Base-by-base conservation (phyloP, 1,284 basidiomycete species). In the Papiliotrema laurentii region DNA sequence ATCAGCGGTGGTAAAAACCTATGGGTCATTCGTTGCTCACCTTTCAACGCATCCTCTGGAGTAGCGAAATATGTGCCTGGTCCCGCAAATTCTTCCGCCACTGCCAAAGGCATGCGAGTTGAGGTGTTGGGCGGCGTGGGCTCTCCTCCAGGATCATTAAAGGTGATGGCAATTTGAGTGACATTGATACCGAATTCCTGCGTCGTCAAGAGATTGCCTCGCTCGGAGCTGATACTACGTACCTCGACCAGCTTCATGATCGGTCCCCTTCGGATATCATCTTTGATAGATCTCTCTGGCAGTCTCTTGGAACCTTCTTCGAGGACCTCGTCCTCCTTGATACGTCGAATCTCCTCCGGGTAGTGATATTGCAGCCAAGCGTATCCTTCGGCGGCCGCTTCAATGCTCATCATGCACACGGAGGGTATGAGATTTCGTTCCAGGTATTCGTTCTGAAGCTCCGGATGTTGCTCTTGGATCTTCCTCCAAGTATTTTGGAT, bases 361-460 rank as follows among this genome's bases (percentile, higher is more conserved):
- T 92, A 89, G 68, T 86, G 89, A 79, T 92, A 83, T 22, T 81
- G 77, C 41, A 99, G 73, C 90, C 91, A 99, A 62, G 96, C 93
- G 0, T 86, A 85, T 18, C 88, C 83, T 64, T 99, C 96, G 0
- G 88, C 85, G 11, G 96, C 86, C 56, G 90, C 82, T 72, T 98
- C 96, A 35, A 94, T 84, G 47, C 73, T 75, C 53, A 73, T 63
- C 28, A 64, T 64, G 43, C 70, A 70, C 5, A 69, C 61, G 1
- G 68, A 67, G 3, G 56, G 46, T 6, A 72, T 46, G 1, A 73
- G 52, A 2, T 58, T 66, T 13, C 54, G 47, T 9, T 60, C 61
- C 24, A 72, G 60, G 42, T 71, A 66, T 21, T 54, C 45, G 53
- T 74, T 67, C 18, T 70, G 64, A 18, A 77, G 31, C 6, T 62